A percentile compares a stretch with the other conserved stretches of the same genome.
Evolutionary conservation across 768 basidiomycete species (phyloP).

Genomic region (Termitomyces sp.): DNA sequence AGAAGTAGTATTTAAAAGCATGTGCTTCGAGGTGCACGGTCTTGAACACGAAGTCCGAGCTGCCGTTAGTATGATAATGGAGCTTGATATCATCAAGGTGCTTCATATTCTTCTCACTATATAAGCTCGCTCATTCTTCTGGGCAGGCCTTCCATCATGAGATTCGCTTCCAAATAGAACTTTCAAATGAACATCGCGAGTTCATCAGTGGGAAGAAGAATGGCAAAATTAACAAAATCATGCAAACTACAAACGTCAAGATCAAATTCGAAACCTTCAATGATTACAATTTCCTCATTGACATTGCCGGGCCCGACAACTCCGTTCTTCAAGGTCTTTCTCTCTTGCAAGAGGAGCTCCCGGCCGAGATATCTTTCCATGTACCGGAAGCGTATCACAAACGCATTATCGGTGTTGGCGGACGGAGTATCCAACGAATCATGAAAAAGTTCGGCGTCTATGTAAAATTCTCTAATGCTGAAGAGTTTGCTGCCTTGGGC

Average conservation of each 20-base stretch:
- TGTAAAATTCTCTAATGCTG: constrained; percentile 98
- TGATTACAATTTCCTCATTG: constrained; percentile 92
- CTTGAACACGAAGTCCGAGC: constrained; percentile 86
- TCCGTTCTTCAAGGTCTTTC: constrained; percentile 84
- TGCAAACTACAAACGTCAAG: constrained; percentile 95
- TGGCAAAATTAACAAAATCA: constrained; percentile 99
- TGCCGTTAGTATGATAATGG: constrained; percentile 81
- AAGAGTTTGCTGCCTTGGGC: constrained; percentile 91
- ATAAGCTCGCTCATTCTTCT: background rate
- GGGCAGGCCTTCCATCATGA: constrained; percentile 88
- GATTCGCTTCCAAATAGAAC: constrained; percentile 96
- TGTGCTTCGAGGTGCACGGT: constrained; percentile 97
- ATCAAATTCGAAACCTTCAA: constrained; percentile 99
- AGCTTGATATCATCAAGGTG: constrained; percentile 90
- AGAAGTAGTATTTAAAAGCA: constrained; percentile 94
- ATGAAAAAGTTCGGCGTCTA: constrained; percentile 99
- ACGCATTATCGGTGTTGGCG: constrained; percentile 97
- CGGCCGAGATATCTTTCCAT: constrained; percentile 97
- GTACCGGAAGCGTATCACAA: constrained; percentile 98
- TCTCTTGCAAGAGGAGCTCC: constrained; percentile 93
- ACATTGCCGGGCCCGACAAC: constrained; percentile 80
- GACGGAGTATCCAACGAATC: constrained; percentile 96
- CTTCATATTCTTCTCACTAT: constrained; percentile 9
- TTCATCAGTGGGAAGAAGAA: constrained; percentile 99
- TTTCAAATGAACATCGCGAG: constrained; percentile 95